A percentile compares a stretch with the other conserved stretches of the same genome.
Conservation (phyloP, 2,329 filamentous ascomycete species). For the Cladosporium austrohemisphaericum region DNA sequence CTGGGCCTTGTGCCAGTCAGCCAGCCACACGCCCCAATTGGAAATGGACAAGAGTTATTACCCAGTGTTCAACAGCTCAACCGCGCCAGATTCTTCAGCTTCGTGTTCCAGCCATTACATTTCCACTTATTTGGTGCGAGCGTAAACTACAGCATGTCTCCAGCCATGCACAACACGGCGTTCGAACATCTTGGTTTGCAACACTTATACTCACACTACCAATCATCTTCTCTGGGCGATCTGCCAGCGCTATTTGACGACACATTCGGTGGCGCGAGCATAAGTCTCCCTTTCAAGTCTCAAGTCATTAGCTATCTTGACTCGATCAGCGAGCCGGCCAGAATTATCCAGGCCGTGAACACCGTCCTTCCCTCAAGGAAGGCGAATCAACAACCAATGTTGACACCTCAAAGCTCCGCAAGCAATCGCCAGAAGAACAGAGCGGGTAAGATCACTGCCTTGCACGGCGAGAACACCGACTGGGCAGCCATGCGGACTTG, state of each 20-base stretch:
- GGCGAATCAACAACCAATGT: slow-evolving; percentile 43
- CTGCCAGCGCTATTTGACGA: slow-evolving; percentile 62
- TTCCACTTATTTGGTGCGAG: slow-evolving; percentile 67
- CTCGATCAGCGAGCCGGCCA: slow-evolving; percentile 63
- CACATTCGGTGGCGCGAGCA: slow-evolving; percentile 64
- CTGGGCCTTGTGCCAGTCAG: not conserved
- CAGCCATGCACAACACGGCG: slow-evolving; percentile 68
- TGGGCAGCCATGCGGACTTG: slow-evolving; percentile 71
- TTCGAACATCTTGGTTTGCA: slow-evolving; percentile 61
- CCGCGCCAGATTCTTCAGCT: not conserved
- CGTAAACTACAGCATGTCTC: slow-evolving; percentile 65
- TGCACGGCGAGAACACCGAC: slow-evolving; percentile 73
- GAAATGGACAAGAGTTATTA: too few relatives aligned
- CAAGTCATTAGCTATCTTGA: slow-evolving; percentile 62
- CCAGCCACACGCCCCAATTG: not conserved
- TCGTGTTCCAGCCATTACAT: slow-evolving; percentile 62
- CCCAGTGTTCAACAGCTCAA: not conserved
- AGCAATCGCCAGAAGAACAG: slow-evolving; percentile 54
- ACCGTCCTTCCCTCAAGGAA: slow-evolving; percentile 67
- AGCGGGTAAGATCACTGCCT: slow-evolving; percentile 59
- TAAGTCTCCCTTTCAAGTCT: slow-evolving; percentile 67
- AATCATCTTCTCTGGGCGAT: slow-evolving; percentile 56
- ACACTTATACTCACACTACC: slow-evolving; percentile 59
- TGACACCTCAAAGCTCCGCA: slow-evolving; percentile 43
- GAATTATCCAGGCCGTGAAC: slow-evolving; percentile 68